Evolutionary conservation across 2,329 filamentous ascomycete species (phyloP).

Genomic region (Pleoardoris graminearum): DNA sequence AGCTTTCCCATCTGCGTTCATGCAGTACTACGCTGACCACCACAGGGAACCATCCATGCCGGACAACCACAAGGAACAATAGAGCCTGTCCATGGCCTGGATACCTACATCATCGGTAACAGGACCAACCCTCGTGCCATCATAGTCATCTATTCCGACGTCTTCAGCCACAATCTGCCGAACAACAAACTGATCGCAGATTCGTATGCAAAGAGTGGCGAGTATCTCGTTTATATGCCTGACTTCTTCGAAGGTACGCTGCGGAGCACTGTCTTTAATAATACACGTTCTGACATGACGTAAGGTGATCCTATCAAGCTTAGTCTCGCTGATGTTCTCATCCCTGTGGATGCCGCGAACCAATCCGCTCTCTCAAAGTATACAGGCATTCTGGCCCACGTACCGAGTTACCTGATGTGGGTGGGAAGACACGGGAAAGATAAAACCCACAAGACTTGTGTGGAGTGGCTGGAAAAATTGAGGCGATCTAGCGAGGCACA

Average conservation of each 20-base stretch:
- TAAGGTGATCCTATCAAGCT: slow-evolving; percentile 24
- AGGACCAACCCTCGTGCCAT: slow-evolving; percentile 20
- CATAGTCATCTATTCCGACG: slow-evolving; percentile 30
- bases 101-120: slow-evolving; percentile 27
- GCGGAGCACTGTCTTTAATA: not conserved
- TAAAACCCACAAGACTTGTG: slow-evolving; percentile 39
- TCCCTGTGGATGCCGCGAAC: slow-evolving; percentile 43
- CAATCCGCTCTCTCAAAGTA: slow-evolving; percentile 45
- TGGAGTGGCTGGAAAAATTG: slow-evolving; percentile 39
- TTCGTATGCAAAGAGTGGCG: slow-evolving; percentile 22
- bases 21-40: not conserved
- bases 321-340: slow-evolving; percentile 39
- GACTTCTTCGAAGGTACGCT: slow-evolving; percentile 29
- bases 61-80: slow-evolving; percentile 32
- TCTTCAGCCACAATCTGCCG: slow-evolving; percentile 27
- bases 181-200: slow-evolving; percentile 36
- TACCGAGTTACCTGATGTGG: slow-evolving; percentile 28
- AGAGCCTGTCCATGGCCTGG: slow-evolving; percentile 23
- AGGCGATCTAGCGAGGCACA: slow-evolving; percentile 32
- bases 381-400: slow-evolving; percentile 43
- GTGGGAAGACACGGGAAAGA: slow-evolving; percentile 38
- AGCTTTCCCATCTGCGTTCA: not conserved
- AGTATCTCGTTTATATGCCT: slow-evolving; percentile 29
- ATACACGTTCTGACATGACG: not conserved
- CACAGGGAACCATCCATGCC: slow-evolving; percentile 41